Evolutionary conservation across 306 rosid genomes (phyloP), one percentile per base, ranked within the genome.

Genomic region (Fragaria vesca): DNA sequence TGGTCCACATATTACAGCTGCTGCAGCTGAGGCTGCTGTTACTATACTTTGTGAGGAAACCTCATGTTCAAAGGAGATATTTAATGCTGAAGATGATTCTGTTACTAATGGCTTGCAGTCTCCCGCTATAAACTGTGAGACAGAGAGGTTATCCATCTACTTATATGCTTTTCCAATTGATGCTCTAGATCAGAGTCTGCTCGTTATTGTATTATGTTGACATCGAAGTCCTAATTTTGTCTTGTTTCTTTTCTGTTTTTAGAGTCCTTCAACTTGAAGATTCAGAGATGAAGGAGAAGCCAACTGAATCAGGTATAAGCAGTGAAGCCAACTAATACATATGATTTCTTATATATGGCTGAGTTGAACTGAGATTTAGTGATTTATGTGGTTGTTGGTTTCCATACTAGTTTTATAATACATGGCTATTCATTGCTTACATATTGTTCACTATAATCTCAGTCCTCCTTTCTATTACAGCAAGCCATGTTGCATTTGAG

Each of bases 1-100:
- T 69, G 96, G 90, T 69, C 96, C 97, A 72, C 90, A 85, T 70
- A 85, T 93, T 70, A 74, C 97, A 30, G 93, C 90, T 74, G 93
- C 96, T 21, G 97, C 97, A 57, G 97, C 98, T 65, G 88, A 84
- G 78, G 98, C 98, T 80, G 90, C 97, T 43, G 78, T 89, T 76
- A 77, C 81, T 69, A 90, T 90, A 42, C 88, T 95, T 54, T 89
- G 97, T 85, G 93, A 93, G 47, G 97, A 95, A 78, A 85, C 83
- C 80, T 76, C 66, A 73, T 88, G 81, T 79, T 86, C 97, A 48
- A 84, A 85, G 87, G 98, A 91, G 71, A 87, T 91, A 82, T 88
- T 95, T 81, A 88, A 85, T 55, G 87, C 77, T 76, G 91, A 85
- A 74, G 87, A 86, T 18, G 86, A 80, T 75, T 79, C 50, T 81